Percentiles rank a stretch among this genome's conserved stretches.
Conservation (phyloP, 257 asterid genomes). For the Nicotiana attenuata region DNA sequence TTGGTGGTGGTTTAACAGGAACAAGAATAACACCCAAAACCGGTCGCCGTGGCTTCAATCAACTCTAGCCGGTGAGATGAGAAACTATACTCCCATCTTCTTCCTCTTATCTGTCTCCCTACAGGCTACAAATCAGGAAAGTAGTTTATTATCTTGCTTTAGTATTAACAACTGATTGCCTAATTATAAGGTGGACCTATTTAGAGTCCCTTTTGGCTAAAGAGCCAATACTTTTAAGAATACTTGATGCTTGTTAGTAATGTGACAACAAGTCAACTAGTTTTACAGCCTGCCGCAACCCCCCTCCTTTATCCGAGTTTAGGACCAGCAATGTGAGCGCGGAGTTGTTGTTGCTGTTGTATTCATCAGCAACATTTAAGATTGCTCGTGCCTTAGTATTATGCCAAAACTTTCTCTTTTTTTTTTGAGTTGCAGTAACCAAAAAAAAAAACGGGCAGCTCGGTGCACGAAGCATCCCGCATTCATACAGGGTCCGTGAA, state of each 20-base stretch:
- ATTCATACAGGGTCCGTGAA: too few species aligned
- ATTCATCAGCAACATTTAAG: not conserved
- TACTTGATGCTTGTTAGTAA: not conserved
- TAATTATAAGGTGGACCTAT: not conserved
- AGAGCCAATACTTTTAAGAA: not conserved
- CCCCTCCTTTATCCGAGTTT: too few species aligned
- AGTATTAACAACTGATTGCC: not conserved
- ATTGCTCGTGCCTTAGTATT: not conserved
- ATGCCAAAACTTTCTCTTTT: not conserved
- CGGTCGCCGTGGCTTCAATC: slow-evolving; percentile 84
- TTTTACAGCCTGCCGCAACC: too few species aligned
- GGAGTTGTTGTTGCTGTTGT: too few species aligned
- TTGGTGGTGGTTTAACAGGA: slow-evolving; percentile 80
- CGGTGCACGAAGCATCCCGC: too few species aligned
- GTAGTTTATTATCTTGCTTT: not conserved
- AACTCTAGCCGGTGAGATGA: slow-evolving; percentile 70
- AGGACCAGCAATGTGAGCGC: too few species aligned
- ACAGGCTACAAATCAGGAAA: too few species aligned
- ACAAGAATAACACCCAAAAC: slow-evolving; percentile 29
- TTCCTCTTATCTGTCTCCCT: not conserved
- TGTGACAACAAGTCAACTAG: not conserved
- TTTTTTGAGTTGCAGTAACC: too few species aligned
- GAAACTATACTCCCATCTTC: not conserved
- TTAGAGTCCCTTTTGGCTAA: not conserved
- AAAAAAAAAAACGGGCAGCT: too few species aligned